These are phyloP conservation scores for Musa troglodytarum DNA, from an alignment of 176 grass and related monocot genomes.

Conservation along the genomic window DNA sequence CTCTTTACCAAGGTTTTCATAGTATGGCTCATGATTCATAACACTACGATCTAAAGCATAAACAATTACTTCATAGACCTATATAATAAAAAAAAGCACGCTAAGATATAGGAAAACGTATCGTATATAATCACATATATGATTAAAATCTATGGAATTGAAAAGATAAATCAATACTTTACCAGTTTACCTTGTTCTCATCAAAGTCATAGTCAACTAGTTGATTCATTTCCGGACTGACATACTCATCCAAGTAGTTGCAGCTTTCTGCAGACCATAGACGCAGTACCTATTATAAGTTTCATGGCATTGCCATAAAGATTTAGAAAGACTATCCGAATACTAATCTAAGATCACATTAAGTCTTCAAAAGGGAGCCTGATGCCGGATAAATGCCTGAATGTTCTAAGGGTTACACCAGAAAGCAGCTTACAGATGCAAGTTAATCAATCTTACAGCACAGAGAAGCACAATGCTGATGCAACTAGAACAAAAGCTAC, in stretches of 20 bases:
- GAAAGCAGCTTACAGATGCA: too few relatives aligned
- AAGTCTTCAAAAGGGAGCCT: too few relatives aligned
- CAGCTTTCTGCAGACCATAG: constrained; percentile 91
- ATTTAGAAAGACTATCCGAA: neutral
- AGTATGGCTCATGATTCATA: too few relatives aligned
- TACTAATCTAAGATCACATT: too few relatives aligned
- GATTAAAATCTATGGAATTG: neutral
- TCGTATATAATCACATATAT: neutral
- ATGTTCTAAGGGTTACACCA: neutral
- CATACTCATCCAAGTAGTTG: constrained; percentile 67
- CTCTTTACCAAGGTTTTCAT: too few relatives aligned
- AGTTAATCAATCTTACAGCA: too few relatives aligned
- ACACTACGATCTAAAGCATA: neutral
- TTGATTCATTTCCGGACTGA: constrained; percentile 38
- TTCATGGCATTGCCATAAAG: neutral
- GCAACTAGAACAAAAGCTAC: too few relatives aligned
- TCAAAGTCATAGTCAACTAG: constrained; percentile 89
- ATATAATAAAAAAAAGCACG: neutral
- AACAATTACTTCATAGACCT: neutral
- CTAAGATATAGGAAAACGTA: neutral
- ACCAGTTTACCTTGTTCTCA: constrained; percentile 81
- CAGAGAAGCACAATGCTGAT: too few relatives aligned
- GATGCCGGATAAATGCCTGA: neutral
- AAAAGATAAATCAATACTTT: neutral
- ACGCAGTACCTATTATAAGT: constrained; percentile 39